Evolutionary conservation across 2,329 filamentous ascomycete genomes (phyloP).

Genomic region (Tolypocladium cylindrosporum): DNA sequence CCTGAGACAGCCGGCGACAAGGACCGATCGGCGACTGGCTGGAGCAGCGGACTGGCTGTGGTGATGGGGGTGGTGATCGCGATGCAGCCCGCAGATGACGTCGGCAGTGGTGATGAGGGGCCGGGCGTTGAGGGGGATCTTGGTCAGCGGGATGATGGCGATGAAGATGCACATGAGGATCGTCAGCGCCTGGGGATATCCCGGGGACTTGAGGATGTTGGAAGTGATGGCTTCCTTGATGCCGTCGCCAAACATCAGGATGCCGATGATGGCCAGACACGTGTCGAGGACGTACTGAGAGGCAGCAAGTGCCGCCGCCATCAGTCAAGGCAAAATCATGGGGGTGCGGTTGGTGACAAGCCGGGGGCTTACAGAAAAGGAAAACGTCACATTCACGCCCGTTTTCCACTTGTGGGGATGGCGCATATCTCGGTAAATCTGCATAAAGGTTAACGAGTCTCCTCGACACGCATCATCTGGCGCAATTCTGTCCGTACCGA

Average conservation of each 20-base stretch:
- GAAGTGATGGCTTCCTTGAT: slow-evolving; percentile 83
- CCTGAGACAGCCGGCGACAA: slow-evolving; percentile 37
- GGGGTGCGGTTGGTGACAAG: not conserved
- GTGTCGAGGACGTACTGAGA: slow-evolving; percentile 66
- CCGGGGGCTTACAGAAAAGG: slow-evolving; percentile 57
- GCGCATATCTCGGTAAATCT: slow-evolving; percentile 54
- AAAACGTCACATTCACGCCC: slow-evolving; percentile 71
- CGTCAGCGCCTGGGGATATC: slow-evolving; percentile 66
- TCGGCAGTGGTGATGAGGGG: slow-evolving; percentile 83
- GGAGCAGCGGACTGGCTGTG: slow-evolving; percentile 25
- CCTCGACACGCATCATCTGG: not conserved
- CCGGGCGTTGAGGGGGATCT: slow-evolving; percentile 82
- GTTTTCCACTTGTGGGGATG: slow-evolving; percentile 72
- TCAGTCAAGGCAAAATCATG: not conserved
- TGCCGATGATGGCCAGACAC: slow-evolving; percentile 70
- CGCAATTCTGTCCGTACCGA: slow-evolving; percentile 41
- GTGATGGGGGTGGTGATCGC: slow-evolving; percentile 20
- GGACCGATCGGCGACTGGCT: slow-evolving; percentile 24
- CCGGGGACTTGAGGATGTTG: slow-evolving; percentile 67
- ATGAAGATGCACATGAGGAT: slow-evolving; percentile 77
- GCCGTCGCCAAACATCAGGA: slow-evolving; percentile 91
- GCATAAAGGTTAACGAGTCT: not conserved
- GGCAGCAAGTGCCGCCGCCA: not conserved
- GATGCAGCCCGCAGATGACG: slow-evolving; percentile 65
- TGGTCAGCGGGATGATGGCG: slow-evolving; percentile 87